phyloP scores from a whole-genome alignment of 2,329 filamentous ascomycete genomes.

The Alternaria burnsii region DNA sequence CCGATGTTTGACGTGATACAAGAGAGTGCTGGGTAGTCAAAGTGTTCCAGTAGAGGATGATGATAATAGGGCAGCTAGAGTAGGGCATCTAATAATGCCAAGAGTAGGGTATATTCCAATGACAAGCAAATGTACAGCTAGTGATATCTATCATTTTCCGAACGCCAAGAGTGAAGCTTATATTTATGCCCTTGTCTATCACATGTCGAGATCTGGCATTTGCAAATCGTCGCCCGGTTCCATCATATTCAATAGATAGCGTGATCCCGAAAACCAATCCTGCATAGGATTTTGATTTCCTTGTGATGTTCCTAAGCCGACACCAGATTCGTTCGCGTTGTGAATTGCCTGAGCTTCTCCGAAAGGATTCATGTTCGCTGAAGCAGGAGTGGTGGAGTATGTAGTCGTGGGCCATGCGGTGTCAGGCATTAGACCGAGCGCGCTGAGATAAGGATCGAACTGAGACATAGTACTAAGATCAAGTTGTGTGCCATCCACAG shows the following conservation, averaged over 20 bases:
- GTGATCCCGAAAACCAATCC: constrained; percentile 72
- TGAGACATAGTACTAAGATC: constrained; percentile 42
- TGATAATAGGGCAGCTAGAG: neutral
- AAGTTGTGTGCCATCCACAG: constrained; percentile 22
- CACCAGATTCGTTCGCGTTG: neutral
- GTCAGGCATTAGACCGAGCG: constrained; percentile 67
- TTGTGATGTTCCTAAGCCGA: constrained; percentile 18
- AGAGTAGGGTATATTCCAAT: neutral
- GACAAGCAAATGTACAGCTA: neutral
- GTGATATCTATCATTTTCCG: neutral
- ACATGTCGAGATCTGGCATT: constrained; percentile 41
- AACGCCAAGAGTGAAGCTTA: neutral
- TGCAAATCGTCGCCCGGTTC: constrained; percentile 63
- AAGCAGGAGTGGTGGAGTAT: constrained; percentile 2
- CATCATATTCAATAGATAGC: constrained; percentile 70
- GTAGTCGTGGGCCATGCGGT: constrained; percentile 31
- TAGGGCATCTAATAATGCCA: neutral
- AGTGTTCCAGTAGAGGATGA: neutral
- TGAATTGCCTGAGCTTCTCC: constrained; percentile 6
- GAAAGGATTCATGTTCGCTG: constrained; percentile 18
- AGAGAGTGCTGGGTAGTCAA: neutral
- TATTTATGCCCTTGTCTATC: neutral
- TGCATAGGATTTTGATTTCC: constrained; percentile 58
- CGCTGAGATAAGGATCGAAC: constrained; percentile 72
- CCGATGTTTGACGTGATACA: neutral